Conservation (phyloP, 2,329 filamentous ascomycete species). For the Penicillium rolfsii region DNA sequence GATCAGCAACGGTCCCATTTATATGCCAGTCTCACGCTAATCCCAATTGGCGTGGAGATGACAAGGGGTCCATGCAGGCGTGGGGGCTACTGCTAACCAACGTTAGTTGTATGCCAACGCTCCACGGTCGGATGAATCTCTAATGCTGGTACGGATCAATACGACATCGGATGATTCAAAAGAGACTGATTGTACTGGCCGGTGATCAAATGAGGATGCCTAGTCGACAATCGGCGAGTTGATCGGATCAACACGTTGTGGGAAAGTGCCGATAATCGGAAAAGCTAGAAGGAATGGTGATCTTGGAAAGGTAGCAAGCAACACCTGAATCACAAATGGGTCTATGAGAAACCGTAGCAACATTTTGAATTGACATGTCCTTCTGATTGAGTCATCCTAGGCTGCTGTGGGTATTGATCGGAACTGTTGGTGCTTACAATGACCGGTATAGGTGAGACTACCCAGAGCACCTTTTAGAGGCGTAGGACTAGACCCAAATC, state of each 20-base stretch:
- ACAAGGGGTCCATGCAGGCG: background rate
- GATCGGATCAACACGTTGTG: background rate
- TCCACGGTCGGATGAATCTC: background rate
- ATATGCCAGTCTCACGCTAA: background rate
- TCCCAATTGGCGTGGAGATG: background rate
- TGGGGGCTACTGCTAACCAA: background rate
- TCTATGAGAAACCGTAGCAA: background rate
- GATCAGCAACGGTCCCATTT: background rate
- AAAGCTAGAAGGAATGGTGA: background rate
- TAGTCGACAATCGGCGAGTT: background rate
- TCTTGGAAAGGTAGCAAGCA: background rate
- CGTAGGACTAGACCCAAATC: too few species aligned
- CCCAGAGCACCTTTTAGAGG: too few species aligned
- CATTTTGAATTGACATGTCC: background rate
- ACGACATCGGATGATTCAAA: constrained; percentile 1
- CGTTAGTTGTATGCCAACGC: background rate
- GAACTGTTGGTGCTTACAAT: background rate
- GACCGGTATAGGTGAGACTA: too few species aligned
- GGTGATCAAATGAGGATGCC: background rate
- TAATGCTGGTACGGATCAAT: background rate
- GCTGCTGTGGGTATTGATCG: background rate
- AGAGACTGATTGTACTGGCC: background rate
- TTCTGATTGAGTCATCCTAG: background rate
- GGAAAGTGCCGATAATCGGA: constrained; percentile 20
- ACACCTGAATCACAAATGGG: background rate